Evolutionary conservation across 208 protist species (phyloP), one percentile per base, ranked within the genome.

Genomic region (Trypanosomatidae sp.): DNA sequence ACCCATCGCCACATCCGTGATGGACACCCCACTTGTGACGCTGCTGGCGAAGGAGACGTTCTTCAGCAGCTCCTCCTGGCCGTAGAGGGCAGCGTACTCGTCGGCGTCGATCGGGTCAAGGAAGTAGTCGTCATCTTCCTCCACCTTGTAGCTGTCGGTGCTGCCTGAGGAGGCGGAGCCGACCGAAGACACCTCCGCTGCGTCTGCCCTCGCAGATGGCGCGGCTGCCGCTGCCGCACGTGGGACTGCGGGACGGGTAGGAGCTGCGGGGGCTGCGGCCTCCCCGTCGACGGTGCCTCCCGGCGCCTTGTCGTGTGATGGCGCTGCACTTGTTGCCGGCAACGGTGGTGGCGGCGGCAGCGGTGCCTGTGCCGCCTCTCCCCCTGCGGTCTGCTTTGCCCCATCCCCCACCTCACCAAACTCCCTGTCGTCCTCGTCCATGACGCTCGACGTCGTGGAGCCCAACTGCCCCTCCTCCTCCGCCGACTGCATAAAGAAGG

Each of bases 91-190:
- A 3, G 52, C 60, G 74, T 81, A 82, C 56, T 84, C 80, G 28
- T 79, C 75, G 5, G 76, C 68, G 70, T 83, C 82, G 25, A 90
- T 66, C 3, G 81, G 76, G 52, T 88, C 82, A 22, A 87, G 74
- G 46, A 77, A 87, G 78, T 83, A 83, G 33, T 78, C 73, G 62
- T 87, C 81, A 19, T 75, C 78, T 43, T 85, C 79, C 55, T 71
- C 69, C 43, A 80, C 75, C 55, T 80, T 84, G 68, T 80, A 77
- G 69, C 75, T 78, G 36, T 80, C 73, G 22, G 46, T 77, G 70
- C 72, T 79, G 33, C 72, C 68, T 13, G 64, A 53, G 2, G 22
- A n/a, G n/a, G n/a, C 47, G 6, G 75, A 80, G 22, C 47, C 50
- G 3, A 41, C 69, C 3, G 70, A 71, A 17, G 75, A 80, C 1